Evolutionary conservation across 371 early-diverging fungal genomes (phyloP), one percentile per base, ranked within the genome.

Genomic region (Saksenaea vasiformis): DNA sequence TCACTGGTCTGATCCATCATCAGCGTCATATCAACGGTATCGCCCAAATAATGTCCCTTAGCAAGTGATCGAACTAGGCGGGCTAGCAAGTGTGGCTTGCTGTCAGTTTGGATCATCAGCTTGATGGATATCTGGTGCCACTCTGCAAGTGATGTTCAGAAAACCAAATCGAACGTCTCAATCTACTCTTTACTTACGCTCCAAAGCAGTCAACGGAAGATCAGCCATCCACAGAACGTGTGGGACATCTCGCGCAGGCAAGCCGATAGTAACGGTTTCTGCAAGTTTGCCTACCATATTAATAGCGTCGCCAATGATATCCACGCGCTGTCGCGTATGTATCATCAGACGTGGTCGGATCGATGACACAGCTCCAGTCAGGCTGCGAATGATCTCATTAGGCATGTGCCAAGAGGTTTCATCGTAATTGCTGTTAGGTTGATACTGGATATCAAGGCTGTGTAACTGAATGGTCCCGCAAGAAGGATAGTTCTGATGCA

Each of bases 1-100:
- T 85, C 87, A 11, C 75, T 80, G 19, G 70, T 77, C 53, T 77
- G 74, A 28, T 86, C 87, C 83, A 86, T 80, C 51, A 85, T 76
- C 39, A 88, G 66, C 1, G 83, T 77, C 27, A 88, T 26, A n/a
- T 79, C 75, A 14, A 88, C 76, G 8, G 62, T 61, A 64, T 88
- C 88, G 31, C 85, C 85, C 56, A 88, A 56, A 56, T 79, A 86
- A 61, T 82, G 71, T 8, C 85, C 83, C 28, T 74, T 77, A 7
- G 71, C 65, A 15, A 81, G 54, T 7, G 88, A 86, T 27, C 76
- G 76, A 22, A 86, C 28, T 13, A 87, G 69, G 37, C 87, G 81
- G 26, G 83, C 66, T 26, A 86, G 70, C 9, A 80, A 73, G 59
- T 83, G 74, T 10, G 86, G 81, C 17, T 83, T 80, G 41, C 83